Evolutionary conservation across 768 basidiomycete species (phyloP).

Genomic region (Dentipellis fragilis): DNA sequence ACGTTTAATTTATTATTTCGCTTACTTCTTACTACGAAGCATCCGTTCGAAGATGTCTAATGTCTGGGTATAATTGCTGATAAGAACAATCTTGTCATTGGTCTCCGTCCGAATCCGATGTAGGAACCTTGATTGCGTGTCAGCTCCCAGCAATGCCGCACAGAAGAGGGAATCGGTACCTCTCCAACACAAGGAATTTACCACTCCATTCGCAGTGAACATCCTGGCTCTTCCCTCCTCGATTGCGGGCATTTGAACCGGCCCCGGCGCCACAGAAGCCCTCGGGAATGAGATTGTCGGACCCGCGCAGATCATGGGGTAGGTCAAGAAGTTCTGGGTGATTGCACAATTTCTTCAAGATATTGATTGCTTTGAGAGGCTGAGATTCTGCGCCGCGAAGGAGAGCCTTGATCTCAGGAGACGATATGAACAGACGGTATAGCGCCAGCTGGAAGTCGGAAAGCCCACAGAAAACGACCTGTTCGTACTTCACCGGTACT

Average conservation of each 20-base stretch:
- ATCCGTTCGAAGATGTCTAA: constrained; percentile 88
- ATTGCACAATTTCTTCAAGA: constrained; percentile 92
- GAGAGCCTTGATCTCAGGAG: constrained; percentile 85
- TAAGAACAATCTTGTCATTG: constrained; percentile 91
- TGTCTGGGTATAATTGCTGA: constrained; percentile 95
- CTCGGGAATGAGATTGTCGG: constrained; percentile 70
- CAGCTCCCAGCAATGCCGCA: background rate
- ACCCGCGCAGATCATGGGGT: constrained; percentile 76
- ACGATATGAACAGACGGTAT: constrained; percentile 85
- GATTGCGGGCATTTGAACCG: constrained; percentile 25
- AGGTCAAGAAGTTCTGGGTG: constrained; percentile 86
- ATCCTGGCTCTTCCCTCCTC: constrained; percentile 30
- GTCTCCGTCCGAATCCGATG: constrained; percentile 74
- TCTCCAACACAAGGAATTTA: constrained; percentile 88
- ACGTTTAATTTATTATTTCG: background rate
- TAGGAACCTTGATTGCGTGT: constrained; percentile 51
- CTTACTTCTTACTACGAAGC: constrained; percentile 75
- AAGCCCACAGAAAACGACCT: constrained; percentile 87
- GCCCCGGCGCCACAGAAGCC: constrained; percentile 58
- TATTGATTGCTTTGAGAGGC: constrained; percentile 92
- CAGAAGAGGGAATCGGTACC: constrained; percentile 35
- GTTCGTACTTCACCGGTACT: constrained; percentile 99
- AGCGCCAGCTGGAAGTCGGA: constrained; percentile 77
- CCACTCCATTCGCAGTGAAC: constrained; percentile 82
- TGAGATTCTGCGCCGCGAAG: constrained; percentile 83